Conservation (phyloP, 805 yeast species). For the Candida argentea region DNA sequence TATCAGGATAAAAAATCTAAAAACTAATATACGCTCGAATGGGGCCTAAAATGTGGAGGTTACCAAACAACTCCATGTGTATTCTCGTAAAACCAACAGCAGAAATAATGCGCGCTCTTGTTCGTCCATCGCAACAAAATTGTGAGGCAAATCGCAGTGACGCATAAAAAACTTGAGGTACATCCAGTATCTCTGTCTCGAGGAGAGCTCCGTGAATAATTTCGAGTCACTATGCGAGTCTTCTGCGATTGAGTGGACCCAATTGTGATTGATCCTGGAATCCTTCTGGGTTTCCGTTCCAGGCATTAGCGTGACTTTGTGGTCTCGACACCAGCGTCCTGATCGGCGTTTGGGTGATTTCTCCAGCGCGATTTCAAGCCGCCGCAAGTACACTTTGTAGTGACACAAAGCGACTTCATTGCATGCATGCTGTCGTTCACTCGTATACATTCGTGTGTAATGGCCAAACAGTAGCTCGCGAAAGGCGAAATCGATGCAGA, state of each 20-base stretch:
- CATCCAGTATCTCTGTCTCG: neutral
- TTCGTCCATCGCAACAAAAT: too few relatives aligned
- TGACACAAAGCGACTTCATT: neutral
- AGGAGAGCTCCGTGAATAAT: neutral
- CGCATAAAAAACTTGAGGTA: conserved; percentile 2
- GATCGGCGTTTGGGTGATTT: too few relatives aligned
- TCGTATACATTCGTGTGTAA: neutral
- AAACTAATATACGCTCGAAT: too few relatives aligned
- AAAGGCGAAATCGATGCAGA: neutral
- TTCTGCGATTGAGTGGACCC: neutral
- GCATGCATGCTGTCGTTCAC: neutral
- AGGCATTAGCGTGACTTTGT: neutral
- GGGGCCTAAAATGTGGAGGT: too few relatives aligned
- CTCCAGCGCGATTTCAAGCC: neutral
- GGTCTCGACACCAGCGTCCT: too few relatives aligned
- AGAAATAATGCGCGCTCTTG: too few relatives aligned
- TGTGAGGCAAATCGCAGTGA: conserved; percentile 1
- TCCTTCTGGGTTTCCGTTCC: neutral
- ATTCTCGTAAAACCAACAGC: too few relatives aligned
- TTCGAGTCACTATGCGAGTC: neutral
- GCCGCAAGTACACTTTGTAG: neutral
- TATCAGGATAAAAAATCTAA: too few relatives aligned
- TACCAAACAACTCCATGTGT: too few relatives aligned
- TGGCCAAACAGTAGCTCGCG: neutral
- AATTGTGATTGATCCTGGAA: too few relatives aligned